Conservation (phyloP, 148 eudicot genomes). For the Camellia lanceoleosa region DNA sequence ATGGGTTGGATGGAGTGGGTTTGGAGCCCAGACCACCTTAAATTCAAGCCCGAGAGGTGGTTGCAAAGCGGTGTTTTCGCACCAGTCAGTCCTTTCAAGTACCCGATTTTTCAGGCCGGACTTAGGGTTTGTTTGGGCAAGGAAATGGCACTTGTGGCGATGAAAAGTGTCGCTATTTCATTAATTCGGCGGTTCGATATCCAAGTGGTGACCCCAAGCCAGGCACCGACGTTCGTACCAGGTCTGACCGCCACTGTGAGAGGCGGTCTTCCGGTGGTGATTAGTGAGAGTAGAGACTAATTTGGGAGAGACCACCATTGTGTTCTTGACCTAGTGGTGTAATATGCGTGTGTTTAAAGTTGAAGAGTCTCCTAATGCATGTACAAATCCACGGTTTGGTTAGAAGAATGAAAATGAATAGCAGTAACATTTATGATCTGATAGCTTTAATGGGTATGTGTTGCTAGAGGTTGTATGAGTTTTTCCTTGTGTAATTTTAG, state of each 20-base stretch:
- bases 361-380: too few relatives aligned
- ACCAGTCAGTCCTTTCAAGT: slow-evolving; percentile 22
- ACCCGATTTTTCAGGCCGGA: slow-evolving; percentile 30
- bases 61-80: slow-evolving; percentile 9
- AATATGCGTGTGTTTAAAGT: too few relatives aligned
- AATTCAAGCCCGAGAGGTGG: slow-evolving; percentile 27
- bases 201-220: slow-evolving; percentile 22
- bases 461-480: too few relatives aligned
- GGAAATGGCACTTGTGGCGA: slow-evolving; percentile 21
- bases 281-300: slow-evolving; percentile 22
- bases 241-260: slow-evolving; percentile 62
- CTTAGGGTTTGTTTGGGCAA: slow-evolving; percentile 32
- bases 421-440: too few relatives aligned
- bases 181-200: slow-evolving; percentile 39
- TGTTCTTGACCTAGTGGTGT: too few relatives aligned
- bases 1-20: slow-evolving; percentile 27
- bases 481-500: too few relatives aligned
- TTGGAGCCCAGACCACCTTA: slow-evolving; percentile 24
- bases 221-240: slow-evolving; percentile 41
- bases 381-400: too few relatives aligned
- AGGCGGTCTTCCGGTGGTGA: slow-evolving; percentile 54
- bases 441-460: too few relatives aligned
- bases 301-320: too few relatives aligned
- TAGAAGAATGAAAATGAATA: too few relatives aligned
- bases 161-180: slow-evolving; percentile 35